Base-by-base conservation (phyloP, 2,329 filamentous ascomycete species). In the Grosmannia clavigera region DNA sequence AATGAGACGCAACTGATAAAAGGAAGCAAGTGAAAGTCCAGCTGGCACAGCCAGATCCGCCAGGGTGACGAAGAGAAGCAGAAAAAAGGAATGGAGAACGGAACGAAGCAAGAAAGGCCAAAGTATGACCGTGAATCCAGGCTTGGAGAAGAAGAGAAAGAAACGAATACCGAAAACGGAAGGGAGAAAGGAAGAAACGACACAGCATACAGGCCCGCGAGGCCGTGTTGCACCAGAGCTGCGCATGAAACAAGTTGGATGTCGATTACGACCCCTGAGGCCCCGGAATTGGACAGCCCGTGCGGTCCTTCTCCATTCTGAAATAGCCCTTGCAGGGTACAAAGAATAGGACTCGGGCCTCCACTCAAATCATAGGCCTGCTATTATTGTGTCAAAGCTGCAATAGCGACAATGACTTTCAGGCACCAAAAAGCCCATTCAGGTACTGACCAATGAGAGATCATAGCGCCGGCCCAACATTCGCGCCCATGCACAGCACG, bases 171-270 rank as follows among this genome's bases (percentile, higher is more conserved):
- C 10, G 22, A 1, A 27, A 22, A 27, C 22, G 48, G 43, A 46
- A 22, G 22, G 33, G 52, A 33, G 19, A 55, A 14, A n/a, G 29
- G n/a, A 53, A 9, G 51, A 27, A 53, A 33, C 29, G 29, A 53
- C 19, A 5, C 6, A 3, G 9, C 25, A 46, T 19, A 46, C 43
- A 19, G 29, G 43, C 19, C 53, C 29, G 2, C 58, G 61, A 62
- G 62, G 62, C 62, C 60, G 61, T 60, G 61, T 31, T 61, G 35
- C 25, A 33, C 33, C 27, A n/a, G 12, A 31, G 43, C 57, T 51
- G 46, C 54, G 61, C 25, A 51, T 63, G 63, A 64, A 64, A 64
- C 63, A 58, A 50, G 61, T 63, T 54, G 60, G 61, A 64, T n/a
- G 58, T 61, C 58, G 48, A 53, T 31, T 4, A 19, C 31, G 52